Conservation (phyloP, 441 rosid genomes). For the California macrophylla region DNA sequence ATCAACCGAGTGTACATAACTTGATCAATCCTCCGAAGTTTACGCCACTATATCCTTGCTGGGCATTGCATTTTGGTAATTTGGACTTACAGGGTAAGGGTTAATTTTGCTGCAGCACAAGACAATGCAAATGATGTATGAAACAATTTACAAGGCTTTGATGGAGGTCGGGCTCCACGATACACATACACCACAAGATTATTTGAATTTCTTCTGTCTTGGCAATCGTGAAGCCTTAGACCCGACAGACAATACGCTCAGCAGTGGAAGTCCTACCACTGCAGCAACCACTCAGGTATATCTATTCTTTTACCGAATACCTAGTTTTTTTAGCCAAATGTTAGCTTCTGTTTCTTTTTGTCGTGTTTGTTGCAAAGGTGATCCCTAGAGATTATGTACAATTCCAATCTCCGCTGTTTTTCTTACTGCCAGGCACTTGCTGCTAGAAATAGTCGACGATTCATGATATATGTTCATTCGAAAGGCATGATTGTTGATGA, state of each 20-base stretch:
- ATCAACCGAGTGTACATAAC: too few relatives aligned
- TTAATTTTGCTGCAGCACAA: conserved; percentile 50
- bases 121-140: conserved; percentile 99
- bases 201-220: conserved; percentile 82
- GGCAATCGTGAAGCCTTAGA: conserved; percentile 65
- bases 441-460: conserved; percentile 53
- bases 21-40: background rate
- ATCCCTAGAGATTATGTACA: too few relatives aligned
- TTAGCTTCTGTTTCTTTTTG: too few relatives aligned
- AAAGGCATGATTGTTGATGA: conserved; percentile 97
- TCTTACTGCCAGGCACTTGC: conserved; percentile 38
- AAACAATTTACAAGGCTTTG: conserved; percentile 70
- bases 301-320: conserved; percentile 1
- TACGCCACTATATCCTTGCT: background rate
- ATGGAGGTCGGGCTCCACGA: conserved; percentile 69
- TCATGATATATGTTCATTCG: conserved; percentile 95
- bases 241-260: conserved; percentile 15
- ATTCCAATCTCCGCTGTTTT: conserved; percentile 5
- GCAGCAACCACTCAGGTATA: conserved; percentile 61
- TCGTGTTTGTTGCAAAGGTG: too few relatives aligned
- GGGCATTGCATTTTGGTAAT: conserved; percentile 9
- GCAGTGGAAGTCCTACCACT: conserved; percentile 32
- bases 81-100: background rate
- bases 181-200: conserved; percentile 62
- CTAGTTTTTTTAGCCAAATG: background rate